Evolutionary conservation across 2,329 filamentous ascomycete genomes (phyloP).

Genomic region (Phialophora verrucosa): DNA sequence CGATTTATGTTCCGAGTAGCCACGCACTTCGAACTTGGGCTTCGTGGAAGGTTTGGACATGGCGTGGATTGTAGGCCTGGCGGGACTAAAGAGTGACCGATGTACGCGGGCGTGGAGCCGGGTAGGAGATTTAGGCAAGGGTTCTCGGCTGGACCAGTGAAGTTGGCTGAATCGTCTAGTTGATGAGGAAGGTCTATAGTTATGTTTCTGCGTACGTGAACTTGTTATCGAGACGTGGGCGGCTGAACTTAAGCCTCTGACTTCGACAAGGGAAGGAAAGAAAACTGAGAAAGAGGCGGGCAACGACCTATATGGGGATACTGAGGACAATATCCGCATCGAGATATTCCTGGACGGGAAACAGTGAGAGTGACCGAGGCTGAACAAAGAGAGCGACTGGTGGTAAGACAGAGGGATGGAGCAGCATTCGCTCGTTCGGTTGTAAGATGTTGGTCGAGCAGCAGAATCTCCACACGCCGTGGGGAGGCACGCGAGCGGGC

Average conservation of each 20-base stretch:
- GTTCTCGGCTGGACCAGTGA: not conserved
- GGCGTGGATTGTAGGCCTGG: constrained; percentile 34
- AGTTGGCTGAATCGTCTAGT: not conserved
- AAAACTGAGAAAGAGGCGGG: not conserved
- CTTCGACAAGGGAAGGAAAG: not conserved
- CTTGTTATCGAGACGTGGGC: not conserved
- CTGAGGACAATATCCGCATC: constrained; percentile 9
- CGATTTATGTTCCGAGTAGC: constrained; percentile 50
- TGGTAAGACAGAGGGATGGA: not conserved
- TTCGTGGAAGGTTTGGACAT: constrained; percentile 45
- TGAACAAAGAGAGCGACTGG: constrained; percentile 9
- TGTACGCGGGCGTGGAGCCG: not conserved
- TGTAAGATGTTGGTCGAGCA: not conserved
- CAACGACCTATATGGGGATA: not conserved
- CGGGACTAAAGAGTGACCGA: not conserved
- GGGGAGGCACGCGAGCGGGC: not conserved
- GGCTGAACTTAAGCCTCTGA: not conserved
- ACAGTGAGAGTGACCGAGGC: constrained; percentile 15
- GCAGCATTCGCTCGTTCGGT: constrained; percentile 8
- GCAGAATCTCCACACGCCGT: constrained; percentile 1
- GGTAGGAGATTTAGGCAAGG: not conserved
- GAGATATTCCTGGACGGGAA: not conserved
- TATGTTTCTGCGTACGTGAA: not conserved
- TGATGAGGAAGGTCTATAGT: not conserved
- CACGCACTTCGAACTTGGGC: constrained; percentile 57